Percentiles rank a stretch among this genome's conserved stretches.
Evolutionary conservation across 768 basidiomycete species (phyloP).

Genomic region (Boletus tylopilopsis): DNA sequence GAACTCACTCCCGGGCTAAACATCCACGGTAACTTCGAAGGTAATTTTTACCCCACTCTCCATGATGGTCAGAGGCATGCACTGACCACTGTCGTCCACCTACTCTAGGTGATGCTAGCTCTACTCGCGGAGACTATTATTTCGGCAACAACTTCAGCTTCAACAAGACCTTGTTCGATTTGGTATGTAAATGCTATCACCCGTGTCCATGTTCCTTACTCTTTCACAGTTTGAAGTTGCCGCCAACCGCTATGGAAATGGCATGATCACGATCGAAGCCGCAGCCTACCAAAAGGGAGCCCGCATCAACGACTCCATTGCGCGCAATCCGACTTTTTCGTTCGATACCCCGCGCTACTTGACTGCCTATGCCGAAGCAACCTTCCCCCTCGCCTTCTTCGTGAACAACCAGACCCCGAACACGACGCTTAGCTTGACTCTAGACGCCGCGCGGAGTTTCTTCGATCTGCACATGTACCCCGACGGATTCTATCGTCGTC

Average conservation of each 20-base stretch:
- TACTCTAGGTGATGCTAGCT: conserved; percentile 22
- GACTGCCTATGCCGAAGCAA: conserved; percentile 20
- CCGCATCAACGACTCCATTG: conserved; percentile 27
- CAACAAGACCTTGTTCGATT: conserved; percentile 24
- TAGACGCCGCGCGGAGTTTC: conserved; percentile 20
- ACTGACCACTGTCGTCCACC: background rate
- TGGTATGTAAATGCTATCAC: background rate
- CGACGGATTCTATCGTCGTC: conserved; percentile 16
- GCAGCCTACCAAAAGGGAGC: conserved; percentile 16
- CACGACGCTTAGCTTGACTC: conserved; percentile 12
- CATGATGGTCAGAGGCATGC: background rate
- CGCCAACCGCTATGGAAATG: conserved; percentile 19
- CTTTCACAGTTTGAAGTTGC: conserved; percentile 11
- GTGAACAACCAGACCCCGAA: conserved; percentile 20
- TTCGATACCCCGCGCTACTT: conserved; percentile 21
- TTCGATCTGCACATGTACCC: conserved; percentile 17
- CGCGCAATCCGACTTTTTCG: conserved; percentile 19
- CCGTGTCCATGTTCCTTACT: background rate
- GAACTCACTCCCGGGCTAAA: conserved; percentile 17
- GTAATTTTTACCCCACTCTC: background rate
- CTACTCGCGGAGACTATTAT: conserved; percentile 23
- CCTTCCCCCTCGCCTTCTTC: conserved; percentile 26
- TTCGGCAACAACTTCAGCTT: conserved; percentile 25
- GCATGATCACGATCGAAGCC: conserved; percentile 20
- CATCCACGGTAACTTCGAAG: conserved; percentile 25